phyloP scores from a whole-genome alignment of 495 filamentous ascomycete genomes.

The Pyrenopolyporus hunteri region DNA sequence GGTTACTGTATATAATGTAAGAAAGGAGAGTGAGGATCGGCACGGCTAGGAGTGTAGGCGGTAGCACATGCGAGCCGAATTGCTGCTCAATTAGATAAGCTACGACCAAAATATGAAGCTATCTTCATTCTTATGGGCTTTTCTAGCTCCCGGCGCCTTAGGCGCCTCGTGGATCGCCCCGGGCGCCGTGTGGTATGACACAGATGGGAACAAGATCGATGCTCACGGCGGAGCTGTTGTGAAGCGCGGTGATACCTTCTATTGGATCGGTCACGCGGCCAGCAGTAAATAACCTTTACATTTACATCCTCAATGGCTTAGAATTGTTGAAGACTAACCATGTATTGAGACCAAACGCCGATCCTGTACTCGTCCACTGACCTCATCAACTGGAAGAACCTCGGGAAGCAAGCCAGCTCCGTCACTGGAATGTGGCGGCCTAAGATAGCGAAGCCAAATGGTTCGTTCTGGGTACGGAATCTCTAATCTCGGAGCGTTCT shows the following conservation, averaged over 20 bases:
- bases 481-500: background rate
- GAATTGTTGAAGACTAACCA: constrained; percentile 15
- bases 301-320: background rate
- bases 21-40: constrained; percentile 22
- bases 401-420: constrained; percentile 43
- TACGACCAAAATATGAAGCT: constrained; percentile 29
- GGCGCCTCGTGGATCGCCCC: constrained; percentile 45
- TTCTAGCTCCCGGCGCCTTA: constrained; percentile 18
- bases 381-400: constrained; percentile 53
- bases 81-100: constrained; percentile 5
- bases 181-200: constrained; percentile 49
- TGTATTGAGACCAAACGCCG: constrained; percentile 45
- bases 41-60: constrained; percentile 8
- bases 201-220: constrained; percentile 48
- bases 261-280: constrained; percentile 53
- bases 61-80: background rate
- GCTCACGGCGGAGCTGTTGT: constrained; percentile 51
- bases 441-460: constrained; percentile 55
- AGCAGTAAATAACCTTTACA: constrained; percentile 39
- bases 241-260: constrained; percentile 44
- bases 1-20: constrained; percentile 25
- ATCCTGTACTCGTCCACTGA: constrained; percentile 54
- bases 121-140: constrained; percentile 30
- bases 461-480: constrained; percentile 47
- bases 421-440: constrained; percentile 50